These are phyloP conservation scores for Oenanthe sinensis DNA, from an alignment of 129 eudicot species.

Conservation along the genomic window DNA sequence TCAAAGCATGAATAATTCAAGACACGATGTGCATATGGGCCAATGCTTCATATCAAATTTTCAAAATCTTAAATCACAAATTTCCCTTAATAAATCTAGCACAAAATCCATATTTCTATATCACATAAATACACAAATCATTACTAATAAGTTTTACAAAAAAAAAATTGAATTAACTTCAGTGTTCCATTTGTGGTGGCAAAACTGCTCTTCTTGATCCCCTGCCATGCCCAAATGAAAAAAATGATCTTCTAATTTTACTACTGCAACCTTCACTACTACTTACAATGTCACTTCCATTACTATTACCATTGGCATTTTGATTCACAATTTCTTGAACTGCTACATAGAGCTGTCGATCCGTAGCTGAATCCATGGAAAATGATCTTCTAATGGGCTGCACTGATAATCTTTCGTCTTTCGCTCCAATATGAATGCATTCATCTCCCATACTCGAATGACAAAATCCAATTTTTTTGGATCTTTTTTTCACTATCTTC, in stretches of 20 bases:
- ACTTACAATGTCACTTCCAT: constrained; percentile 22
- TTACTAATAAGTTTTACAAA: not conserved
- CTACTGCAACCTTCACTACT: constrained; percentile 24
- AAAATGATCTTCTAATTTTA: constrained; percentile 51
- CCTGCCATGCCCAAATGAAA: constrained; percentile 66
- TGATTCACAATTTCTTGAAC: constrained; percentile 48
- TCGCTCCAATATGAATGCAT: constrained; percentile 47
- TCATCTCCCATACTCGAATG: constrained; percentile 80
- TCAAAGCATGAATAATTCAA: constrained; percentile 24
- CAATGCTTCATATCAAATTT: not conserved
- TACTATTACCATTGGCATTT: constrained; percentile 7
- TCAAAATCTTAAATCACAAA: not conserved
- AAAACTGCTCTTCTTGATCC: constrained; percentile 60
- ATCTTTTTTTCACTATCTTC: constrained; percentile 11
- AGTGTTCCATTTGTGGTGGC: constrained; percentile 39
- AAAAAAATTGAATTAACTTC: not conserved
- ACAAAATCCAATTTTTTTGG: constrained; percentile 22
- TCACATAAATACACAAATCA: constrained; percentile 1
- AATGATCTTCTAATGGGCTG: constrained; percentile 73
- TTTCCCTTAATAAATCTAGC: not conserved
- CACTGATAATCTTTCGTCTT: constrained; percentile 41
- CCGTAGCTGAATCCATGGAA: constrained; percentile 78
- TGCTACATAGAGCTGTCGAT: constrained; percentile 55
- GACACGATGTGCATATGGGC: constrained; percentile 12
- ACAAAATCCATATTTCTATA: constrained; percentile 13